Evolutionary conservation across 306 rosid species (phyloP).

Genomic region (Rosa multiflora): DNA sequence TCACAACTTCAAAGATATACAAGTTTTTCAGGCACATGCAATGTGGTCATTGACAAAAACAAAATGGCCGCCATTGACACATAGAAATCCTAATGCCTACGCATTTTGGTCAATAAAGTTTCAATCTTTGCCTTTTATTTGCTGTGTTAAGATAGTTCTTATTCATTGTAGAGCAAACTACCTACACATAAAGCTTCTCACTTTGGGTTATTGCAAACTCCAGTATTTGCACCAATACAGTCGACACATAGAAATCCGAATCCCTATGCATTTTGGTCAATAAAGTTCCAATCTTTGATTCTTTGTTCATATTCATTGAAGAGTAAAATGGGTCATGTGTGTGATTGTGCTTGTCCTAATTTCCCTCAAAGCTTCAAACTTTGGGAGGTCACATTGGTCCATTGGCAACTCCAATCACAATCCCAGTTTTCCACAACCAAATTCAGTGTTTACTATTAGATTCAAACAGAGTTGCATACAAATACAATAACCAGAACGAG

Average conservation of each 20-base stretch:
- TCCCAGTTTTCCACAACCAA: not conserved
- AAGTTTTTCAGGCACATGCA: not conserved
- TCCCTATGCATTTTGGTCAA: not conserved
- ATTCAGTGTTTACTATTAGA: not conserved
- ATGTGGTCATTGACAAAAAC: not conserved
- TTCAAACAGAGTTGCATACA: not conserved
- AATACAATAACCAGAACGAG: not conserved
- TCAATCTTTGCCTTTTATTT: not conserved
- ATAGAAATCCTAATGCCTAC: not conserved
- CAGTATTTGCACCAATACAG: not conserved
- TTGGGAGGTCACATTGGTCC: not conserved
- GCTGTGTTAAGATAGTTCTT: not conserved
- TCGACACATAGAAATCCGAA: not conserved
- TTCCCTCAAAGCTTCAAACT: not conserved
- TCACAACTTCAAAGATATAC: not conserved
- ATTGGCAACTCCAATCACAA: slow-evolving; percentile 1
- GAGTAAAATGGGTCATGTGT: not conserved
- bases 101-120: not conserved
- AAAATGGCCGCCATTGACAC: not conserved
- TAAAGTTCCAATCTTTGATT: not conserved
- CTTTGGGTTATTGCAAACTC: too few relatives aligned
- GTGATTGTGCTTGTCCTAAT: not conserved
- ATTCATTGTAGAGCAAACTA: not conserved
- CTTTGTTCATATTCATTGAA: not conserved
- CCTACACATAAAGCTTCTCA: too few relatives aligned